Percentiles rank a stretch among this genome's conserved stretches.
Conservation (phyloP, 257 asterid species). For the Solanum pennellii region DNA sequence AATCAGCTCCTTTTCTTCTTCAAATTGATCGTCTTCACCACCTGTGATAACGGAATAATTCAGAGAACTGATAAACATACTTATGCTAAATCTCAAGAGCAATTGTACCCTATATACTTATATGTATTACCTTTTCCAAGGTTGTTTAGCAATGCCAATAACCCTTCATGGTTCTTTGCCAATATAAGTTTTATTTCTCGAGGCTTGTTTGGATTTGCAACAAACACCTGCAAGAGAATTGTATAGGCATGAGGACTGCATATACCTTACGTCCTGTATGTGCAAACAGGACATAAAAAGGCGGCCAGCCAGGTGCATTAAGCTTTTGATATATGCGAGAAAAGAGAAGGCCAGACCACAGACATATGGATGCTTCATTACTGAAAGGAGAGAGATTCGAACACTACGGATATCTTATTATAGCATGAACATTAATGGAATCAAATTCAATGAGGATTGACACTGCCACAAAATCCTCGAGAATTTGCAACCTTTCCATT, state of each 20-base stretch:
- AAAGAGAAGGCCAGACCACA: background rate
- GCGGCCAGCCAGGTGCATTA: background rate
- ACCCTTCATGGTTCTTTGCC: conserved; percentile 74
- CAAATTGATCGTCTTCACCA: conserved; percentile 86
- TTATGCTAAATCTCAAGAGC: background rate
- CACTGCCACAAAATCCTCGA: background rate
- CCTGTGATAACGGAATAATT: conserved; percentile 33
- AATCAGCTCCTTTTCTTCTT: conserved; percentile 83
- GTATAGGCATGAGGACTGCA: background rate
- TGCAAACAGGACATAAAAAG: background rate
- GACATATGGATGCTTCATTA: background rate
- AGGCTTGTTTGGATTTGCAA: conserved; percentile 97
- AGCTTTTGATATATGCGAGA: background rate
- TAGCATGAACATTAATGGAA: background rate
- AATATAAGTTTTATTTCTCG: conserved; percentile 74
- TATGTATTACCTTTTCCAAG: conserved; percentile 69
- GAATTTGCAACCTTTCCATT: background rate
- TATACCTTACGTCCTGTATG: background rate
- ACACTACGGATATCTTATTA: background rate
- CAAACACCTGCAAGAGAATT: conserved; percentile 57
- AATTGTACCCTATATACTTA: background rate
- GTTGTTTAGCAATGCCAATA: conserved; percentile 57
- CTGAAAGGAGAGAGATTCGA: background rate
- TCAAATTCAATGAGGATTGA: background rate
- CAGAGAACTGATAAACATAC: background rate